phyloP scores from a whole-genome alignment of 768 basidiomycete genomes.

The Lyophyllum atratum region DNA sequence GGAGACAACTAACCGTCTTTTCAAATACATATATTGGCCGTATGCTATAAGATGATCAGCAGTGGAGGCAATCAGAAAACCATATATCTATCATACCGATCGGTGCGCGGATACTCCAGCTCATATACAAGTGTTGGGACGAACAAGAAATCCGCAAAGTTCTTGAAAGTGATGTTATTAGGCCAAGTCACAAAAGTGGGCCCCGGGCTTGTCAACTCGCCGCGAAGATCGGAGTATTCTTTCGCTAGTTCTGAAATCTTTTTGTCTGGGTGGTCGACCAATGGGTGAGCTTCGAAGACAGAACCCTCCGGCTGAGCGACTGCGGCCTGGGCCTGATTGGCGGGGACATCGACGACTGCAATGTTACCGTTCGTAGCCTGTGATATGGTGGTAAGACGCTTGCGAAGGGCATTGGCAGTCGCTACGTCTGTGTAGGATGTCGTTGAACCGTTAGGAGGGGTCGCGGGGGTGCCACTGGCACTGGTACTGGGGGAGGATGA shows the following conservation, averaged over 20 bases:
- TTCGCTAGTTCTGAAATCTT: constrained; percentile 69
- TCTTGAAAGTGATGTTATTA: constrained; percentile 76
- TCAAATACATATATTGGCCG: constrained; percentile 84
- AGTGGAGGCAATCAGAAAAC: background rate
- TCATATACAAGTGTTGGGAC: constrained; percentile 96
- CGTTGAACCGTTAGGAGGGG: constrained; percentile 50
- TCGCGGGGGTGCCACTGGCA: constrained; percentile 36
- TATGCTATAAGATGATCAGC: constrained; percentile 40
- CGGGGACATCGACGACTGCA: constrained; percentile 7
- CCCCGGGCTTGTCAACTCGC: constrained; percentile 76
- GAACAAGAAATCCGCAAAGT: constrained; percentile 85
- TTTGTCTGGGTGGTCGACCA: constrained; percentile 67
- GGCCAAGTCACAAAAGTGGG: constrained; percentile 75
- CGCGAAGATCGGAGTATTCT: constrained; percentile 74
- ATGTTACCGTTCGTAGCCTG: constrained; percentile 23
- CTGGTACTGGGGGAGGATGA: constrained; percentile 26
- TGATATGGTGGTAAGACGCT: constrained; percentile 51
- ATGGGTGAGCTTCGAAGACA: constrained; percentile 38
- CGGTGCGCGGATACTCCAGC: constrained; percentile 92
- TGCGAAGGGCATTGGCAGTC: constrained; percentile 54
- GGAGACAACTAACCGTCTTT: constrained; percentile 50
- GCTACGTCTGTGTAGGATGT: constrained; percentile 55
- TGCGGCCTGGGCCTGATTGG: constrained; percentile 13
- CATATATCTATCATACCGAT: constrained; percentile 47
- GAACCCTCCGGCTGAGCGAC: constrained; percentile 8